Base-by-base conservation (phyloP, 345 rosid genomes). In the Boechera divaricarpa region DNA sequence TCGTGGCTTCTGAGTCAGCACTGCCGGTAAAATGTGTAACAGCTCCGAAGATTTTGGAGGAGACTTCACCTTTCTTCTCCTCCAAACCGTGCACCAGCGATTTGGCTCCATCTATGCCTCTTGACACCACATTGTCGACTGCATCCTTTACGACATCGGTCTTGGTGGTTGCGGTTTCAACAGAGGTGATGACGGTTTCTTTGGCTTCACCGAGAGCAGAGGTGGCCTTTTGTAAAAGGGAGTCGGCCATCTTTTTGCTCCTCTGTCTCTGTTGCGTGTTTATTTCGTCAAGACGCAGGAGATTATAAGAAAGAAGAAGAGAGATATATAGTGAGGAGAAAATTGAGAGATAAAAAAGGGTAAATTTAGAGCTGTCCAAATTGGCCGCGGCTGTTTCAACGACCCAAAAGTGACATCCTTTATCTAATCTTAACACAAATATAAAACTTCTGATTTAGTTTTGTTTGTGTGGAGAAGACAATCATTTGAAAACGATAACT, bases 41-140 rank as follows among this genome's bases (percentile, higher is more conserved):
- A 35, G 65, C 64, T 51, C 56, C 78, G 11, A 78, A 0, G 29
- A 78, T 72, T 57, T 61, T 59, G 41, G 82, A 72, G 52, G 81
- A 78, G 49, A 73, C 74, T 60, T 78, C 74, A 52, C 9, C 82
- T 73, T 73, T 78, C 64, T 72, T 78, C 78, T 78, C 82, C 36
- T 78, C 74, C 28, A 78, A 61, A 42, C 5, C 21, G 18, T 73
- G 82, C 13, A 79, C 13, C 65, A 79, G 45, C 48, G 66, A 11
- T 47, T 79, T 79, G 60, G 75, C 82, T 61, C 78, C 82, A 18
- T 79, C 82, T 44, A 79, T 67, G 33, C 82, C 71, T 68, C 5
- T 79, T 62, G 78, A 31, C 65, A 73, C 70, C 28, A 18, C 78
- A 44, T 36, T 68, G 70, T 79, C 75, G 10, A 79, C 78, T 35